These are phyloP conservation scores for Glaciozyma antarctica DNA, from an alignment of 768 basidiomycete species.

Conservation along the genomic window DNA sequence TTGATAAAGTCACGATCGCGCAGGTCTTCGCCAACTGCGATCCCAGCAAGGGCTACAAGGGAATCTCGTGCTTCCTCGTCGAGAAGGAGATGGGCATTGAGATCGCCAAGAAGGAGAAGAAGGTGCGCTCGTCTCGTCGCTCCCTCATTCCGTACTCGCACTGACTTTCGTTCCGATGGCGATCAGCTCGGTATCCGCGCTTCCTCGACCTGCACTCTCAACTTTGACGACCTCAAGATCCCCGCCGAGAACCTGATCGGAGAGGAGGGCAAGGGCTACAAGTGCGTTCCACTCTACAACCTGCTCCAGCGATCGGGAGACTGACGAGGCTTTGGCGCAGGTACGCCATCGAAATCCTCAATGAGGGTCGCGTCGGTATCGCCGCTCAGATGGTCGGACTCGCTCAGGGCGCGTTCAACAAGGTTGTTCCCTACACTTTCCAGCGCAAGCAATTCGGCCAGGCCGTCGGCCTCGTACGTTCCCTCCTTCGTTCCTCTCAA, in stretches of 20 bases:
- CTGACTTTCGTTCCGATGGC: background rate
- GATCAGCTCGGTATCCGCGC: conserved; percentile 75
- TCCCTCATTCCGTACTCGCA: background rate
- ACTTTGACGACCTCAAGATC: conserved; percentile 83
- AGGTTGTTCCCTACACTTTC: conserved; percentile 89
- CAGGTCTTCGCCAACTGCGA: conserved; percentile 95
- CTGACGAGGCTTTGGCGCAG: conserved; percentile 37
- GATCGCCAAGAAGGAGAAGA: conserved; percentile 98
- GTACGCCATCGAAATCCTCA: conserved; percentile 92
- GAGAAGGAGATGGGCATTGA: conserved; percentile 94
- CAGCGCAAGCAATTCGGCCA: conserved; percentile 91
- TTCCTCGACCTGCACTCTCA: conserved; percentile 86
- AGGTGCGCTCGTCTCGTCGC: conserved; percentile 40
- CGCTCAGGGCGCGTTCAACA: conserved; percentile 93
- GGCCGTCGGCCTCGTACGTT: conserved; percentile 57
- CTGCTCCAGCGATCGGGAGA: conserved; percentile 45
- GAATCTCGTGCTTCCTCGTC: conserved; percentile 94
- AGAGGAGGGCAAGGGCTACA: conserved; percentile 52
- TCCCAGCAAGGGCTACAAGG: conserved; percentile 92
- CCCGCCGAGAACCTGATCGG: conserved; percentile 84
- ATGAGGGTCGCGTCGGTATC: conserved; percentile 96
- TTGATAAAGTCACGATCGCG: conserved; percentile 48
- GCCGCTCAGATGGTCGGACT: conserved; percentile 98
- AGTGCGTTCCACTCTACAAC: conserved; percentile 60
- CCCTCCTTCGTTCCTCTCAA: background rate